Percentiles rank a stretch among this genome's conserved stretches.
Evolutionary conservation across 164 flowering plant species (phyloP).

Genomic region (Pachysandra terminalis): DNA sequence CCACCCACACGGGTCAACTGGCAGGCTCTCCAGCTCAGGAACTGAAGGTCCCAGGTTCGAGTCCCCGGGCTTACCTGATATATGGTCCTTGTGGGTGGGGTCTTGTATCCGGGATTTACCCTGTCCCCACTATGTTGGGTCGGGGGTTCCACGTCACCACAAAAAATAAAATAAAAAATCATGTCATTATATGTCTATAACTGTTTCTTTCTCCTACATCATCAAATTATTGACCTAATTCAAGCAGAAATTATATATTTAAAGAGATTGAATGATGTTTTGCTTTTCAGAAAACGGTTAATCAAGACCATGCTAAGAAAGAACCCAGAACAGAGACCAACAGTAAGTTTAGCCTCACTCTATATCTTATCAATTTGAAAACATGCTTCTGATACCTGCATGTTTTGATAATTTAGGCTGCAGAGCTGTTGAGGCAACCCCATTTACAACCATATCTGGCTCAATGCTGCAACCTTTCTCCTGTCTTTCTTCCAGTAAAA

Average conservation of each 20-base stretch:
- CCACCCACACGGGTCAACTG: no score
- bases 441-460: slow-evolving; percentile 68
- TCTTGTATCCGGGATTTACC: no score
- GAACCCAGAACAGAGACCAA: slow-evolving; percentile 86
- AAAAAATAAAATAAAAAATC: no score
- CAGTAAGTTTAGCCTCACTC: slow-evolving; percentile 44
- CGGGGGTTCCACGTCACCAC: no score
- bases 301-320: slow-evolving; percentile 87
- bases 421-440: slow-evolving; percentile 75
- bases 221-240: background rate
- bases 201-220: background rate
- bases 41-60: no score
- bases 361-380: slow-evolving; percentile 5
- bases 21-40: no score
- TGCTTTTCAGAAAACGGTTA: slow-evolving; percentile 60
- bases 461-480: slow-evolving; percentile 46
- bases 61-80: no score
- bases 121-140: no score
- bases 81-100: no score
- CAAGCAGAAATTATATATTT: background rate
- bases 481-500: slow-evolving; percentile 64
- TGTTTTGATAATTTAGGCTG: slow-evolving; percentile 41
- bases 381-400: slow-evolving; percentile 8
- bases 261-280: background rate
- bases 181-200: background rate